Evolutionary conservation across 2,329 filamentous ascomycete species (phyloP).

Genomic region (Neopestalotiopsis clavispora): DNA sequence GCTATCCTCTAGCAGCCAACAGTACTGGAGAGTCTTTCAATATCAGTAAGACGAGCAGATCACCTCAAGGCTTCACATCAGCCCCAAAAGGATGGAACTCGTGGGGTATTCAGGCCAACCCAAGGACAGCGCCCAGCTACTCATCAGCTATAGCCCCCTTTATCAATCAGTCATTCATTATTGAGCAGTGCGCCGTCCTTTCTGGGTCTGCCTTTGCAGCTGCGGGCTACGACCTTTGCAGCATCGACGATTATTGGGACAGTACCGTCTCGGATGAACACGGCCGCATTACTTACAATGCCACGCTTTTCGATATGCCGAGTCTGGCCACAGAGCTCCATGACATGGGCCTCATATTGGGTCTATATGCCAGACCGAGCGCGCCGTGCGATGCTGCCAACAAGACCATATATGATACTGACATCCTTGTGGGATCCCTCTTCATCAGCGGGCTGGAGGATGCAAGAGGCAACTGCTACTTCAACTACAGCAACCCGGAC

Average conservation of each 20-base stretch:
- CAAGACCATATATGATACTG: constrained; percentile 31
- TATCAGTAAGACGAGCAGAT: neutral
- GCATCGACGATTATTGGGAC: constrained; percentile 33
- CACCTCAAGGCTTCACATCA: constrained; percentile 24
- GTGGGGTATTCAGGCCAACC: constrained; percentile 28
- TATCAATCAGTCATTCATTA: constrained; percentile 26
- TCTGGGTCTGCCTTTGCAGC: constrained; percentile 21
- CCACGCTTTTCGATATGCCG: constrained; percentile 28
- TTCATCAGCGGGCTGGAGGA: constrained; percentile 24
- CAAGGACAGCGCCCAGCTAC: constrained; percentile 21
- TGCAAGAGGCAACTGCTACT: constrained; percentile 26
- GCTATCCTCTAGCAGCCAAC: neutral
- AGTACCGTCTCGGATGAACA: constrained; percentile 28
- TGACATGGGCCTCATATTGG: constrained; percentile 27
- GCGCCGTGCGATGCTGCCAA: constrained; percentile 26
- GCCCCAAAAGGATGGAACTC: constrained; percentile 31
- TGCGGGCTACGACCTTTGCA: constrained; percentile 31
- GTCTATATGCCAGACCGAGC: constrained; percentile 33
- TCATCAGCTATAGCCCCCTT: neutral
- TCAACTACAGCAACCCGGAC: constrained; percentile 29
- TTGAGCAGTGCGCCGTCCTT: constrained; percentile 28
- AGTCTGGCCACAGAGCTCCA: constrained; percentile 30
- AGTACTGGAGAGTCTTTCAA: neutral
- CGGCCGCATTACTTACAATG: constrained; percentile 31
- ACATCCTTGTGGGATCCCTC: constrained; percentile 27